Conservation (phyloP, 768 basidiomycete genomes). For the Tremella fuciformis region DNA sequence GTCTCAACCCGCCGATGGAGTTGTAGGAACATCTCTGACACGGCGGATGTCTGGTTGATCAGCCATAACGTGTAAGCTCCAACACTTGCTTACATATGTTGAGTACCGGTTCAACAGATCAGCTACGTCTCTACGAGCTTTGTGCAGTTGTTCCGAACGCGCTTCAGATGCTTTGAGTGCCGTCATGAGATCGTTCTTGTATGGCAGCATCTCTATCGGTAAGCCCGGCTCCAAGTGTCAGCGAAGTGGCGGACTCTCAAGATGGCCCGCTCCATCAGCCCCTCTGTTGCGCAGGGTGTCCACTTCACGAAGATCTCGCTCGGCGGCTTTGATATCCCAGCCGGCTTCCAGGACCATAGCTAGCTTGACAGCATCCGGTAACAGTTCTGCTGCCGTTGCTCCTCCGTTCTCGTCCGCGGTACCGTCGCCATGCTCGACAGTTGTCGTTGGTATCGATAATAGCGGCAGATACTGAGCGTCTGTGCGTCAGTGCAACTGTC, state of each 20-base stretch:
- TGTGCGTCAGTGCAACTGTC: slow-evolving; percentile 3
- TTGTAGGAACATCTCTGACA: slow-evolving; percentile 40
- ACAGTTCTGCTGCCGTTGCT: slow-evolving; percentile 19
- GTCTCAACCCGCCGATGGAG: slow-evolving; percentile 33
- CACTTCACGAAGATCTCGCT: slow-evolving; percentile 39
- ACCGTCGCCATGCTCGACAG: background rate
- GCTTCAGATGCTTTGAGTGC: slow-evolving; percentile 4
- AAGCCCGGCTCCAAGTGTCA: background rate
- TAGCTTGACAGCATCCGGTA: slow-evolving; percentile 32
- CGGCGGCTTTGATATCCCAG: slow-evolving; percentile 29
- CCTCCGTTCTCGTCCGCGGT: no score
- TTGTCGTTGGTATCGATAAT: slow-evolving; percentile 13
- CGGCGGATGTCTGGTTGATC: slow-evolving; percentile 31
- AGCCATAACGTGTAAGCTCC: slow-evolving; percentile 1
- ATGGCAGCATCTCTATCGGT: slow-evolving; percentile 28
- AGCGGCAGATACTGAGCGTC: slow-evolving; percentile 38
- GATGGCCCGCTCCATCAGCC: slow-evolving; percentile 34
- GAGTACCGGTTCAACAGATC: slow-evolving; percentile 35
- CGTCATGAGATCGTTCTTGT: slow-evolving; percentile 10
- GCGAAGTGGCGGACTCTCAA: slow-evolving; percentile 29
- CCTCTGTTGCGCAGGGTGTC: slow-evolving; percentile 25
- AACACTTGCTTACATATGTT: slow-evolving; percentile 29
- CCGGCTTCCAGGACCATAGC: slow-evolving; percentile 39
- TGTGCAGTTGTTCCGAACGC: slow-evolving; percentile 14
- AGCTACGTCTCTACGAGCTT: slow-evolving; percentile 19